These are phyloP conservation scores for Melastoma candidum DNA, from an alignment of 441 rosid genomes.

Conservation along the genomic window DNA sequence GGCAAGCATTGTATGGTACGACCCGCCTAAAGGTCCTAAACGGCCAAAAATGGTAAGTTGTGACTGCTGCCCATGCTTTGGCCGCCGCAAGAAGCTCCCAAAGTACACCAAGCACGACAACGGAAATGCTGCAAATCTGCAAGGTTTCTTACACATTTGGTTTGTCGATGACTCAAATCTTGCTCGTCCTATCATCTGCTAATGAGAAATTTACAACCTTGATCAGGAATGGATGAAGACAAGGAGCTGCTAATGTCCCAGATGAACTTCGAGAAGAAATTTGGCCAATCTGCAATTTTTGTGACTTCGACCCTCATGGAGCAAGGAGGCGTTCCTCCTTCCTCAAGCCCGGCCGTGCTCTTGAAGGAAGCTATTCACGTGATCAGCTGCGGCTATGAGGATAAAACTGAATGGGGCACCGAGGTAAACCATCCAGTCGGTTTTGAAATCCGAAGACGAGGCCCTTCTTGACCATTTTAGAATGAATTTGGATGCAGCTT, in stretches of 20 bases:
- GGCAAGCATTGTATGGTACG: conserved; percentile 72
- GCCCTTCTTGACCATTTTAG: conserved; percentile 9
- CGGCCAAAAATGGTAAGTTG: conserved; percentile 93
- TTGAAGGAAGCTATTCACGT: conserved; percentile 76
- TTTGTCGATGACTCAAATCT: neutral
- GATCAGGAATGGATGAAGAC: conserved; percentile 35
- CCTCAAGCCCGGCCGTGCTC: conserved; percentile 64
- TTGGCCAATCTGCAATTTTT: conserved; percentile 60
- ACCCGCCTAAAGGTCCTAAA: conserved; percentile 63
- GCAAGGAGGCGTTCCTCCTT: conserved; percentile 68
- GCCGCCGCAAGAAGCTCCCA: conserved; percentile 45
- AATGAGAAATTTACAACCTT: neutral
- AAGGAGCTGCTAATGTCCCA: conserved; percentile 60
- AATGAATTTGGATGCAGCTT: conserved; percentile 36
- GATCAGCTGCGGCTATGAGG: conserved; percentile 67
- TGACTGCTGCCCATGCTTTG: conserved; percentile 93
- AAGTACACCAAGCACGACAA: conserved; percentile 37
- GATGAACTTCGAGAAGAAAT: conserved; percentile 62
- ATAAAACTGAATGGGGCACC: conserved; percentile 67
- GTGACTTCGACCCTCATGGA: conserved; percentile 69
- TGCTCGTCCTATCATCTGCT: too few species aligned
- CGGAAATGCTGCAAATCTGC: conserved; percentile 38
- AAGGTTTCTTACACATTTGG: conserved; percentile 32
- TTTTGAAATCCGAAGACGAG: neutral
- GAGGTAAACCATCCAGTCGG: conserved; percentile 32